Evolutionary conservation across 2,329 filamentous ascomycete genomes (phyloP).

Genomic region (Aspergillus candidus): DNA sequence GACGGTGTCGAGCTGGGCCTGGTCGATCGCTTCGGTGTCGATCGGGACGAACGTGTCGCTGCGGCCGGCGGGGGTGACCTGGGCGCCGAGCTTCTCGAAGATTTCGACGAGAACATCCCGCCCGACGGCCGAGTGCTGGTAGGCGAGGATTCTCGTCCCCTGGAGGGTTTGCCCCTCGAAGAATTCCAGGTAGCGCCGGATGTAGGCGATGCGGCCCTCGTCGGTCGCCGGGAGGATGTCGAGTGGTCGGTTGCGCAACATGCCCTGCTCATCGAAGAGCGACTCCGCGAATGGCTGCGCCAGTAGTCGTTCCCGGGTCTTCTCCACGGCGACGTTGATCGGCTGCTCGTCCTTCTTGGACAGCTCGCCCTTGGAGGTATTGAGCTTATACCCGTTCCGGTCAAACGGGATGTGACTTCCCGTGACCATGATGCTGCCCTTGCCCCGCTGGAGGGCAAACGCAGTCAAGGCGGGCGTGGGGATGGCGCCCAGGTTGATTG

Average conservation of each 20-base stretch:
- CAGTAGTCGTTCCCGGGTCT: conserved; percentile 20
- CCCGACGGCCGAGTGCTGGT: conserved; percentile 31
- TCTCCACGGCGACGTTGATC: conserved; percentile 24
- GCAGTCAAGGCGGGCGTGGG: conserved; percentile 28
- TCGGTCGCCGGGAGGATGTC: conserved; percentile 11
- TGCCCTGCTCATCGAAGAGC: conserved; percentile 24
- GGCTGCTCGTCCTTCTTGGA: conserved; percentile 29
- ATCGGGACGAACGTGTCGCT: conserved; percentile 31
- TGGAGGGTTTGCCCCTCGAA: conserved; percentile 24
- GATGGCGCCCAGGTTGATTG: conserved; percentile 28
- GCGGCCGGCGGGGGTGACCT: conserved; percentile 25
- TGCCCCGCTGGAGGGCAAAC: conserved; percentile 23
- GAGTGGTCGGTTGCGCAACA: conserved; percentile 16
- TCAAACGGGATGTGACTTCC: conserved; percentile 33
- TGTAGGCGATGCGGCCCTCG: conserved; percentile 21
- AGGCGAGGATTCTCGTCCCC: conserved; percentile 25
- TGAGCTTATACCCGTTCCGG: conserved; percentile 32
- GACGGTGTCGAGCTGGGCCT: conserved; percentile 25
- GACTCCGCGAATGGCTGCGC: conserved; percentile 22
- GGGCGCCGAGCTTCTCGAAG: conserved; percentile 24
- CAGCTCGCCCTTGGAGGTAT: conserved; percentile 29
- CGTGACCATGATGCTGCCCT: conserved; percentile 33
- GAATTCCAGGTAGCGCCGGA: conserved; percentile 27
- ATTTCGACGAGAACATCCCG: conserved; percentile 28
- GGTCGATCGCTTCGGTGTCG: conserved; percentile 31